Base-by-base conservation (phyloP, 2,329 filamentous ascomycete species). In the Penicillium sp. region DNA sequence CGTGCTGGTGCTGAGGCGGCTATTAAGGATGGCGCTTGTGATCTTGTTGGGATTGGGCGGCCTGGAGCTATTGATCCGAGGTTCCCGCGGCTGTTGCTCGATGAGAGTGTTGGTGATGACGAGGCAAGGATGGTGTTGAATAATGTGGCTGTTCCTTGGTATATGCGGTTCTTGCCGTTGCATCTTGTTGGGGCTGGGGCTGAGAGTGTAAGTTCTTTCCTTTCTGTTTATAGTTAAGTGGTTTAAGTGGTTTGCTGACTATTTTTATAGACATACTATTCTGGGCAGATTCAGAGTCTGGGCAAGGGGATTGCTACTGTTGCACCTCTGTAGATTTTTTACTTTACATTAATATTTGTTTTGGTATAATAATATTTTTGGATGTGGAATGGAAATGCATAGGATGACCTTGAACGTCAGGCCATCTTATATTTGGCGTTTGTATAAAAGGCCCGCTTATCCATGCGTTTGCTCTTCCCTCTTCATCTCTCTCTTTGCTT, bases 1-100 rank as follows among this genome's bases (percentile, higher is more conserved):
- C 73, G 81, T 3, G 68, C 69, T 0, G 82, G 79, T 2, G 83
- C 83, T 73, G 77, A 80, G 25, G 73, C 76, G 7, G 82, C 81
- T 12, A 66, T 84, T 6, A 57, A 72, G 6, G 75, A 75, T 12
- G 76, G 77, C 0, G 78, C 75, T 3, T 83, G 81, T 61, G 78
- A 84, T 58, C 61, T 83, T 65, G 73, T 83, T 21, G 81, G 81
- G 0, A 71, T 83, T 23, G 80, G 73, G 0, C 69, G 81, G 33
- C 77, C 81, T 0, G 78, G 79, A 0, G 75, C 78, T 13, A 61
- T 82, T 9, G 67, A 80, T 31, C 77, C 81, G 0, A 69, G 70
- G 9, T 68, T 82, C 7, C 76, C 79, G 10, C 70, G 65, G 13
- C 15, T 62, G 38, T 57, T 74, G 47, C 57, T 74, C 9, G 71